phyloP scores from a whole-genome alignment of 345 rosid genomes.

The Sapria himalayana region DNA sequence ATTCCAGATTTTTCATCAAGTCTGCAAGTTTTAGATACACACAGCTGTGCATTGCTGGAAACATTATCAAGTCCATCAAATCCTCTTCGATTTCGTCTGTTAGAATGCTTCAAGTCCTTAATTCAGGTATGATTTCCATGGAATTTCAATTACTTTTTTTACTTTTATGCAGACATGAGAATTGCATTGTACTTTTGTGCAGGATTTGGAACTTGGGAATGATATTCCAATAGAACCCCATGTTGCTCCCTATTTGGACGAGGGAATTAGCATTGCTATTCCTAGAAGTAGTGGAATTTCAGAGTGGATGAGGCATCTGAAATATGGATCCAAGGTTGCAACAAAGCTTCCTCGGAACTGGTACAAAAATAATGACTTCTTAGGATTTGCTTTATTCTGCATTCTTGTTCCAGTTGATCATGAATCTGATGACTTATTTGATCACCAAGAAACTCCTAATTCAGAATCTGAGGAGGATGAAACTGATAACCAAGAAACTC shows the following conservation, averaged over 20 bases:
- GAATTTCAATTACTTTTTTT: not conserved
- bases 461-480: no score
- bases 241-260: no score
- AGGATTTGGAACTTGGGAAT: no score
- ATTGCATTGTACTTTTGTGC: not conserved
- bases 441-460: no score
- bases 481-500: no score
- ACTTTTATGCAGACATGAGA: no score
- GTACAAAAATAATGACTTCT: slow-evolving; percentile 5
- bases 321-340: slow-evolving; percentile 2
- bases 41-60: slow-evolving; percentile 8
- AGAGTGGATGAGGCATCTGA: slow-evolving; percentile 8
- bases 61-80: slow-evolving; percentile 1
- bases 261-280: not conserved
- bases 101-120: slow-evolving; percentile 4
- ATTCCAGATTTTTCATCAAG: slow-evolving; percentile 11
- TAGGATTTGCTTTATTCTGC: slow-evolving; percentile 9
- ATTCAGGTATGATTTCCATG: not conserved
- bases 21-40: slow-evolving; percentile 1
- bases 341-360: slow-evolving; percentile 7
- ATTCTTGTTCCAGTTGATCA: no score
- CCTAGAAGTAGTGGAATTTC: not conserved
- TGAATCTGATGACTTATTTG: no score
- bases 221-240: no score
- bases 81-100: slow-evolving; percentile 2